These are phyloP conservation scores for Apiotrichum gracile DNA, from an alignment of 1,284 basidiomycete genomes.

Conservation along the genomic window DNA sequence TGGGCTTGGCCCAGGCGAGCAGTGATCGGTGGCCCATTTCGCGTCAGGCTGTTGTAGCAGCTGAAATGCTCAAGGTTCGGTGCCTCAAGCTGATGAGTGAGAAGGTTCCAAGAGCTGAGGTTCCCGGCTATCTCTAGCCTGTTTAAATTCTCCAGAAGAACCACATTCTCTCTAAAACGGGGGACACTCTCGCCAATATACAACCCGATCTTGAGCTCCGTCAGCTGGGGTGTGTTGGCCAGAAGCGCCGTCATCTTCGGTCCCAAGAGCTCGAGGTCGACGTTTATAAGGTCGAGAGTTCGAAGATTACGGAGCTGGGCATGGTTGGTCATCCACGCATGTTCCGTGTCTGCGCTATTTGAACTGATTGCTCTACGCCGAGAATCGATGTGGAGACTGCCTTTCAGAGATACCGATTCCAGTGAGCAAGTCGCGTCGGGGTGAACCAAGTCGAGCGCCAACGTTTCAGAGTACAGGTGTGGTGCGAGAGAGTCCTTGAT, in stretches of 20 bases:
- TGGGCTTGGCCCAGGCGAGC: slow-evolving; percentile 10
- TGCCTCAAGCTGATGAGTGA: neutral
- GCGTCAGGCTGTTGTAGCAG: slow-evolving; percentile 1
- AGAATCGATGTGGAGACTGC: neutral
- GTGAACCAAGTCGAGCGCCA: too few relatives aligned
- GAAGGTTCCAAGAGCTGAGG: neutral
- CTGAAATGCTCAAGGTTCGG: slow-evolving; percentile 16
- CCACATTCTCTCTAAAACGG: too few relatives aligned
- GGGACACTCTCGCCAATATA: too few relatives aligned
- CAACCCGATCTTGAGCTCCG: neutral
- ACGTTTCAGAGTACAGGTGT: neutral
- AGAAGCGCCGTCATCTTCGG: neutral
- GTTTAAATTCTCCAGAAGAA: neutral
- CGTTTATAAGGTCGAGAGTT: neutral
- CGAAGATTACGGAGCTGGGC: neutral
- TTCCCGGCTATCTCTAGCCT: neutral
- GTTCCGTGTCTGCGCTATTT: neutral
- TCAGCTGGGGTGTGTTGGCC: neutral
- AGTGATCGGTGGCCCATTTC: neutral
- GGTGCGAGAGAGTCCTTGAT: neutral
- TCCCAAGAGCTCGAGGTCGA: neutral
- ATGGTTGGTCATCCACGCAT: neutral
- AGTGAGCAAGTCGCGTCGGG: too few relatives aligned
- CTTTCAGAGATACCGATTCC: neutral
- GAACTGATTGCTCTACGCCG: too few relatives aligned